These are phyloP conservation scores for Claviceps digitariae DNA, from an alignment of 2,329 filamentous ascomycete genomes.

Conservation along the genomic window DNA sequence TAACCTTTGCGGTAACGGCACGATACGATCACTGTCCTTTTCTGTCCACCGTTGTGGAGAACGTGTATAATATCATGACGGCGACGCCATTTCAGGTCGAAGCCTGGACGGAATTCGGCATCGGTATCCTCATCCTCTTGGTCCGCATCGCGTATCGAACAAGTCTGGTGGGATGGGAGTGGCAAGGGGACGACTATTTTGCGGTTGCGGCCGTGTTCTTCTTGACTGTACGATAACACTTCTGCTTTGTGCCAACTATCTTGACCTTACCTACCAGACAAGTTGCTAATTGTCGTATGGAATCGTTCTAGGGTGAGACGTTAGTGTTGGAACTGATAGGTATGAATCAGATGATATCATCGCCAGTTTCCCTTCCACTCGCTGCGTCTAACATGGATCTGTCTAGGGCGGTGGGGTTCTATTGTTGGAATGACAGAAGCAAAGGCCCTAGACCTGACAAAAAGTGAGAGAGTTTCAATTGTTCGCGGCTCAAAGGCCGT, in stretches of 20 bases:
- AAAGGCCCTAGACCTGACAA: conserved; percentile 7
- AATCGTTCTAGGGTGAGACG: conserved; percentile 9
- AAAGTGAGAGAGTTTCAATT: conserved; percentile 7
- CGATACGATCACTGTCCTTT: neutral
- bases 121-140: conserved; percentile 24
- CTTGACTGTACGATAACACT: conserved; percentile 20
- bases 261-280: neutral
- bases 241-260: neutral
- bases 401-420: conserved; percentile 12
- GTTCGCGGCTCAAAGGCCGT: conserved; percentile 10
- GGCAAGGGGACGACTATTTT: conserved; percentile 30
- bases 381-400: neutral
- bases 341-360: conserved; percentile 5
- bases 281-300: neutral
- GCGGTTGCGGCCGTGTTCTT: conserved; percentile 21
- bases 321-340: conserved; percentile 22
- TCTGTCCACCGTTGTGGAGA: neutral
- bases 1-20: neutral
- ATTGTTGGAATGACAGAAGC: conserved; percentile 12
- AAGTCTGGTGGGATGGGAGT: conserved; percentile 25
- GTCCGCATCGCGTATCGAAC: conserved; percentile 25
- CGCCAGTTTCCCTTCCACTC: neutral
- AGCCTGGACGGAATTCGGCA: conserved; percentile 29
- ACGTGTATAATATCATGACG: neutral
- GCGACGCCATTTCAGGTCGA: conserved; percentile 29